Evolutionary conservation across 2,329 filamentous ascomycete genomes (phyloP).

Genomic region (Colletotrichum ledebouriae): DNA sequence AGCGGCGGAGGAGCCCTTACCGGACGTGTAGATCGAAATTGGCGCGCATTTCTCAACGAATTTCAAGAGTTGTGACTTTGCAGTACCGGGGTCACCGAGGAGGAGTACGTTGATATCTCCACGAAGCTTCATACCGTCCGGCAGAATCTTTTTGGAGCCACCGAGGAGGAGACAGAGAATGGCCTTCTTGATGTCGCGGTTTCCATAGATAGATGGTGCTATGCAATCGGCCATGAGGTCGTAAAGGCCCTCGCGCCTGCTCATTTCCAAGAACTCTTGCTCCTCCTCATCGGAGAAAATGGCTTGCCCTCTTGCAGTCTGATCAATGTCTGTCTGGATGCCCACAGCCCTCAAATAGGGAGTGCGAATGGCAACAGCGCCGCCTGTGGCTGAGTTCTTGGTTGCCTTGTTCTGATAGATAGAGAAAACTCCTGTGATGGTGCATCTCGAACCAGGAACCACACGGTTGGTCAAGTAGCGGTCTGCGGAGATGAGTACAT

Average conservation of each 20-base stretch:
- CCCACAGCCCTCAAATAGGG: conserved; percentile 95
- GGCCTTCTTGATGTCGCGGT: conserved; percentile 95
- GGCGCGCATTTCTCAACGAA: conserved; percentile 97
- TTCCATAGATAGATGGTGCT: conserved; percentile 97
- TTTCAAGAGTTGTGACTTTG: conserved; percentile 96
- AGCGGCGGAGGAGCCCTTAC: conserved; percentile 96
- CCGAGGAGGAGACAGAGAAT: conserved; percentile 94
- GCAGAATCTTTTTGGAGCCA: conserved; percentile 96
- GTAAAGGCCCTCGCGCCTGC: conserved; percentile 92
- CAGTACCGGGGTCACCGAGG: conserved; percentile 96
- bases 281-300: conserved; percentile 96
- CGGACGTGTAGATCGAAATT: conserved; percentile 98
- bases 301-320: conserved; percentile 86
- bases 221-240: conserved; percentile 91
- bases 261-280: conserved; percentile 94
- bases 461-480: conserved; percentile 95
- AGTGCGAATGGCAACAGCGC: conserved; percentile 93
- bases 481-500: conserved; percentile 97
- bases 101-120: conserved; percentile 98
- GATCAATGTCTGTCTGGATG: conserved; percentile 90
- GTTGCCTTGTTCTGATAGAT: conserved; percentile 95
- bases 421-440: conserved; percentile 96
- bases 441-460: conserved; percentile 93
- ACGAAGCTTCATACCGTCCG: conserved; percentile 96
- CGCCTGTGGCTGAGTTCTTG: conserved; percentile 79